Percentiles rank a stretch among this genome's conserved stretches.
Evolutionary conservation across 2,329 filamentous ascomycete genomes (phyloP).

Genomic region (Cadophora luteo-olivacea): DNA sequence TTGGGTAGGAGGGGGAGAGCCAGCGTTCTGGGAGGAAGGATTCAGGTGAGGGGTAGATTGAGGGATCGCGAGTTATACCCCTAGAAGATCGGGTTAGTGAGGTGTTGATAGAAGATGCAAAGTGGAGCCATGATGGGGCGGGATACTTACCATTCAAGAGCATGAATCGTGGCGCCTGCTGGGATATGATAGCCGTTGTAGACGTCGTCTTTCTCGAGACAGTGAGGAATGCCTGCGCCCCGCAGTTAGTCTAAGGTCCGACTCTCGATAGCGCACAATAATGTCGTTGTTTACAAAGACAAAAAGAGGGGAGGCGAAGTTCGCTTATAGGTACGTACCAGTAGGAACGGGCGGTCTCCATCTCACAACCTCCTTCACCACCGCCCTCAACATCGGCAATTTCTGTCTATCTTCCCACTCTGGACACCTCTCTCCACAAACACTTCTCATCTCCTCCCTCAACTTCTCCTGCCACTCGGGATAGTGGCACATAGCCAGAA

Average conservation of each 20-base stretch:
- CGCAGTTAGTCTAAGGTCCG: no score
- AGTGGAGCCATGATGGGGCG: no score
- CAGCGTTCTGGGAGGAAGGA: conserved; percentile 67
- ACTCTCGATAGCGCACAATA: background rate
- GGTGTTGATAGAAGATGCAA: no score
- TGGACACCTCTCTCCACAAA: conserved; percentile 50
- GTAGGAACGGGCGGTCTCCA: conserved; percentile 60
- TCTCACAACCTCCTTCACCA: conserved; percentile 49
- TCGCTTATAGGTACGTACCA: conserved; percentile 44
- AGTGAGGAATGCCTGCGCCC: conserved; percentile 46
- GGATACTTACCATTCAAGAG: conserved; percentile 55
- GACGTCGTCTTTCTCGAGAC: conserved; percentile 50
- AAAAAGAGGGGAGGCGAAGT: background rate
- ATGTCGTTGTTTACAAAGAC: background rate
- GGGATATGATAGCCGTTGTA: conserved; percentile 56
- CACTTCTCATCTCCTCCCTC: conserved; percentile 50
- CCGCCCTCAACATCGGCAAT: conserved; percentile 49
- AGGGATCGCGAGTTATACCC: conserved; percentile 63
- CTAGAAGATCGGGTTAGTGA: conserved; percentile 41
- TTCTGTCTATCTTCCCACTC: conserved; percentile 47
- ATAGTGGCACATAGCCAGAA: conserved; percentile 47
- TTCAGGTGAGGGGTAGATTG: conserved; percentile 68
- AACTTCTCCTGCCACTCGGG: conserved; percentile 53
- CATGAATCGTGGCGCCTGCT: conserved; percentile 50
- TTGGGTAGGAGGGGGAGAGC: conserved; percentile 67